phyloP scores from a whole-genome alignment of 2,329 filamentous ascomycete species.

The Cytospora leucostoma region DNA sequence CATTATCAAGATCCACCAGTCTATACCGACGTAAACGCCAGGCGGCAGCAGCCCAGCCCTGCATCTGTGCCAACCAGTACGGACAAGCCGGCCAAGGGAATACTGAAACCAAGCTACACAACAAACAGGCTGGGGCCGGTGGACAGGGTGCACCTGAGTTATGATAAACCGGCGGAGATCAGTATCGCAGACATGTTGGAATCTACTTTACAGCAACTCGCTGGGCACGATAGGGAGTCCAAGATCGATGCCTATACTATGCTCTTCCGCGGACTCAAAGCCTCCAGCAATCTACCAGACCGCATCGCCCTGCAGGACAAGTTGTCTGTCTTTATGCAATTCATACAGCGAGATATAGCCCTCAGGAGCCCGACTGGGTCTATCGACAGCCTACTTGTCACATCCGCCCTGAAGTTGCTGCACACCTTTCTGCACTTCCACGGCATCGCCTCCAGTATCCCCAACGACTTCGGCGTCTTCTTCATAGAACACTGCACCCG shows the following conservation, averaged over 20 bases:
- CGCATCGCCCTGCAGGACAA: constrained; percentile 71
- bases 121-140: constrained; percentile 47
- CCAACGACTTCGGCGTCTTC: constrained; percentile 77
- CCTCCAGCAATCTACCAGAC: constrained; percentile 81
- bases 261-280: constrained; percentile 72
- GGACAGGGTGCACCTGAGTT: constrained; percentile 46
- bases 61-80: constrained; percentile 41
- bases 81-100: constrained; percentile 60
- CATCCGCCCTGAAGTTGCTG: constrained; percentile 76
- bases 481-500: constrained; percentile 79
- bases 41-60: constrained; percentile 45
- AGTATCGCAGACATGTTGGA: constrained; percentile 81
- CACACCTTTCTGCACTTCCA: constrained; percentile 75
- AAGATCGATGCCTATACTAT: constrained; percentile 86
- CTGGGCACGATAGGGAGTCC: constrained; percentile 68
- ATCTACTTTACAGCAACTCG: constrained; percentile 79
- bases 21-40: constrained; percentile 42
- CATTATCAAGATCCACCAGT: constrained; percentile 57
- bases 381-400: constrained; percentile 69
- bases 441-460: constrained; percentile 68
- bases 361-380: constrained; percentile 57
- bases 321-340: constrained; percentile 75
- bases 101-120: constrained; percentile 71
- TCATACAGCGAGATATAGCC: constrained; percentile 79
- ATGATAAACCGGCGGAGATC: constrained; percentile 41